Evolutionary conservation across 306 rosid genomes (phyloP).

Genomic region (Chamaecrista fasciculata): DNA sequence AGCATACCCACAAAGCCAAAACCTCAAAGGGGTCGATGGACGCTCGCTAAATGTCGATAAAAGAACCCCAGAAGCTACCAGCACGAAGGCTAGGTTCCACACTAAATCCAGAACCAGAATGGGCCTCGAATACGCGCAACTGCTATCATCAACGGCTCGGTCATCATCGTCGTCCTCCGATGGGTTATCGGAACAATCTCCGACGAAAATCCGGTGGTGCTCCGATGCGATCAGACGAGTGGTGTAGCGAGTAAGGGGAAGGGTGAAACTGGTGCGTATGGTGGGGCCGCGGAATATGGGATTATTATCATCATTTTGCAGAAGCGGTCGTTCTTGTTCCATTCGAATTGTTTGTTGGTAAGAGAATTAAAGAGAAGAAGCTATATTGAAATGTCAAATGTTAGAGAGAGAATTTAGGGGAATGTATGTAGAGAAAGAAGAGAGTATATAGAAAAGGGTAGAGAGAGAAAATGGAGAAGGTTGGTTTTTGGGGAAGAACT

Average conservation of each 20-base stretch:
- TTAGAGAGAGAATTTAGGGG: neutral
- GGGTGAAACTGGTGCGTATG: conserved; percentile 32
- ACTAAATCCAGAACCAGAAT: conserved; percentile 60
- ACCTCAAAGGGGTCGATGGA: conserved; percentile 68
- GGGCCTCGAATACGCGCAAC: conserved; percentile 50
- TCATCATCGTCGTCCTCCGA: conserved; percentile 35
- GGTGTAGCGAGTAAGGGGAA: conserved; percentile 50
- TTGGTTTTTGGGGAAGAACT: neutral
- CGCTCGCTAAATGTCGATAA: conserved; percentile 54
- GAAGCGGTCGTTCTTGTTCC: conserved; percentile 47
- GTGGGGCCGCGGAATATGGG: conserved; percentile 38
- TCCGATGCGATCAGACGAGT: conserved; percentile 41
- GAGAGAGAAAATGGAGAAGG: neutral
- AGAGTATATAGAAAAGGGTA: no score
- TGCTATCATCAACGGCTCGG: neutral
- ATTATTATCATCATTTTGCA: conserved; percentile 7
- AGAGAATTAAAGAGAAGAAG: neutral
- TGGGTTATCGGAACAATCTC: conserved; percentile 33
- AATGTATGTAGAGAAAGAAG: no score
- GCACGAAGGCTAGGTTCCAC: conserved; percentile 72
- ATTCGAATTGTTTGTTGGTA: neutral
- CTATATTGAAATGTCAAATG: neutral
- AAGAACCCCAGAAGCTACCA: conserved; percentile 59
- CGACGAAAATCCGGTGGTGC: conserved; percentile 39
- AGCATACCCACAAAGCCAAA: conserved; percentile 70